Evolutionary conservation across 495 filamentous ascomycete species (phyloP).

Genomic region (Talaromyces thailandensis): DNA sequence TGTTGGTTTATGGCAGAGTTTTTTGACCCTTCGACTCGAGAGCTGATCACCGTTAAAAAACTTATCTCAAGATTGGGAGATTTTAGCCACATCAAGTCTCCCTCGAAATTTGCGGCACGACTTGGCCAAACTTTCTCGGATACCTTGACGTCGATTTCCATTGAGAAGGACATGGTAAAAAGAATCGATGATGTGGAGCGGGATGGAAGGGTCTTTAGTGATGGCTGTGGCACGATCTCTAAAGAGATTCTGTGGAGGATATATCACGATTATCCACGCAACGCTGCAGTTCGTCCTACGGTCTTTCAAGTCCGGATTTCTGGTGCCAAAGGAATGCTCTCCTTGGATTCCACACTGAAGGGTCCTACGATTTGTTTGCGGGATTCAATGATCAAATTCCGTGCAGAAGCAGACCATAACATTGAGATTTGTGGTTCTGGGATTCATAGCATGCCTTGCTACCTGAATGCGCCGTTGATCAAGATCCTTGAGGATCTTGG

Average conservation of each 20-base stretch:
- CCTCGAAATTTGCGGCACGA: conserved; percentile 69
- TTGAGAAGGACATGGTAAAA: conserved; percentile 11
- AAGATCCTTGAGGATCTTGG: conserved; percentile 74
- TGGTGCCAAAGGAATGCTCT: conserved; percentile 66
- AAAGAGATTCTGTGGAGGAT: conserved; percentile 8
- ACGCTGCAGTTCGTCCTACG: conserved; percentile 22
- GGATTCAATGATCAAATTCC: conserved; percentile 73
- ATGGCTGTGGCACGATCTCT: conserved; percentile 71
- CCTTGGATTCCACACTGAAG: conserved; percentile 49
- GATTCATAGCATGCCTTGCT: conserved; percentile 53
- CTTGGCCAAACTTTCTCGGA: conserved; percentile 82
- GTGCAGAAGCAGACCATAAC: conserved; percentile 36
- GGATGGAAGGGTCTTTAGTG: conserved; percentile 50
- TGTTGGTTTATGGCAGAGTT: conserved; percentile 59
- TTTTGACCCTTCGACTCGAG: conserved; percentile 30
- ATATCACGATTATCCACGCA: conserved; percentile 5
- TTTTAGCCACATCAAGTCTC: conserved; percentile 52
- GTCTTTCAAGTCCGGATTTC: conserved; percentile 63
- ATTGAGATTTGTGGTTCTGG: conserved; percentile 70
- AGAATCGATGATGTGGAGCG: conserved; percentile 34
- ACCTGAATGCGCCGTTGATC: conserved; percentile 68
- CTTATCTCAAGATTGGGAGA: conserved; percentile 58
- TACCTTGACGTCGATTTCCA: conserved; percentile 42
- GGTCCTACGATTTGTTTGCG: conserved; percentile 51
- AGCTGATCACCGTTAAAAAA: conserved; percentile 28